Conservation (phyloP, 306 rosid species). For the Acacia crassicarpa region DNA sequence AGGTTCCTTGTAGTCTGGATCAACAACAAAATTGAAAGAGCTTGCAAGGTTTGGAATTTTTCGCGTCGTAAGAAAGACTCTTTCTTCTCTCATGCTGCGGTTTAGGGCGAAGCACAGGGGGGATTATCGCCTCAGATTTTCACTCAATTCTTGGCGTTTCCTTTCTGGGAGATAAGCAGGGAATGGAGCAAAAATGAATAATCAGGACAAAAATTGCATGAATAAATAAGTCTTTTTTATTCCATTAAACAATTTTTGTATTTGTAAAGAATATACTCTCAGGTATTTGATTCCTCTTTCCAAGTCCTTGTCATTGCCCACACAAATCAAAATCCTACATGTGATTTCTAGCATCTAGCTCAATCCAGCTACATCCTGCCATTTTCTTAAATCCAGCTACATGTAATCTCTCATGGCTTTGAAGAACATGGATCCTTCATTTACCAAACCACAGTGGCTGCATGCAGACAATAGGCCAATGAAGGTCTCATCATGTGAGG, state of each 20-base stretch:
- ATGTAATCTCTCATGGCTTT: constrained; percentile 52
- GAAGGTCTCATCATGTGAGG: constrained; percentile 67
- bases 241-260: background rate
- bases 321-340: constrained; percentile 20
- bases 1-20: no score
- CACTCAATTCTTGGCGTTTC: no score
- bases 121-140: background rate
- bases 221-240: background rate
- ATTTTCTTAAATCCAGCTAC: constrained; percentile 44
- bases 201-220: no score
- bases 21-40: no score
- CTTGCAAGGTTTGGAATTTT: no score
- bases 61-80: no score
- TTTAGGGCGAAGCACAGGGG: background rate
- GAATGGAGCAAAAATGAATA: no score
- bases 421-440: constrained; percentile 52
- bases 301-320: background rate
- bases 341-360: constrained; percentile 31
- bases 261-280: background rate
- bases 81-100: background rate
- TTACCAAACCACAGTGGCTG: constrained; percentile 57
- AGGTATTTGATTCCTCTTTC: background rate
- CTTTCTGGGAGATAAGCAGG: no score
- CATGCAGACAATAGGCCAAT: constrained; percentile 69
- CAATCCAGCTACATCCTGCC: constrained; percentile 65